Evolutionary conservation across 345 rosid genomes (phyloP), one percentile per base, ranked within the genome.

Genomic region (Pelargonium nanum): DNA sequence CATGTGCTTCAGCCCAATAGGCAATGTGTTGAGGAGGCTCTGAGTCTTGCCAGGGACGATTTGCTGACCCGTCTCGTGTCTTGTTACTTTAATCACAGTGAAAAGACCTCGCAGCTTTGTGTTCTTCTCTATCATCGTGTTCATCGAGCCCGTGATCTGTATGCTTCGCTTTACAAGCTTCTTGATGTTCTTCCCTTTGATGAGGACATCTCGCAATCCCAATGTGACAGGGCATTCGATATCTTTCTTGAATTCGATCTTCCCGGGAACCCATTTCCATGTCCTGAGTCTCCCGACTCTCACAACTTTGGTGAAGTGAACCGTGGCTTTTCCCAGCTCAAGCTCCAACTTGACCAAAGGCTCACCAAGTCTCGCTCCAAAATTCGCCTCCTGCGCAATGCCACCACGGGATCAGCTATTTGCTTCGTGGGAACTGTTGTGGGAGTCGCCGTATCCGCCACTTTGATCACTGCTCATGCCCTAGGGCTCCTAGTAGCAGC

Each of bases 241-340:
- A 65, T 85, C 57, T 78, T 86, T 55, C 66, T 65, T 61, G 63
- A 77, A 55, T 83, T 88, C 6, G 85, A 81, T 59, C 51, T 67
- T 20, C 61, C 61, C 50, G 85, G 70, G 6, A 86, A 83, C 68
- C 98, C 92, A 59, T 86, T 91, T 63, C 79, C 90, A 17, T 74
- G 67, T n/a, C 32, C 32, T 28, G 15, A 1, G 48, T 3, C 48
- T 54, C 71, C 81, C 6, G 74, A 73, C 22, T 71, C 83, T 24
- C 62, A 65, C 55, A 67, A 69, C 70, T 80, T 88, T 68, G 65
- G 54, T 1, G 81, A 73, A n/a, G 79, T 85, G 68, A 81, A 75
- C 1, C 20, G 62, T 26, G 74, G 81, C 75, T 86, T 81, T 61
- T 81, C 85, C 2, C 71, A 78, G 65, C 89, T 91, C 5, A 75